Evolutionary conservation across 192 early-diverging fungal species (phyloP).

Genomic region (Mortierella antarctica): DNA sequence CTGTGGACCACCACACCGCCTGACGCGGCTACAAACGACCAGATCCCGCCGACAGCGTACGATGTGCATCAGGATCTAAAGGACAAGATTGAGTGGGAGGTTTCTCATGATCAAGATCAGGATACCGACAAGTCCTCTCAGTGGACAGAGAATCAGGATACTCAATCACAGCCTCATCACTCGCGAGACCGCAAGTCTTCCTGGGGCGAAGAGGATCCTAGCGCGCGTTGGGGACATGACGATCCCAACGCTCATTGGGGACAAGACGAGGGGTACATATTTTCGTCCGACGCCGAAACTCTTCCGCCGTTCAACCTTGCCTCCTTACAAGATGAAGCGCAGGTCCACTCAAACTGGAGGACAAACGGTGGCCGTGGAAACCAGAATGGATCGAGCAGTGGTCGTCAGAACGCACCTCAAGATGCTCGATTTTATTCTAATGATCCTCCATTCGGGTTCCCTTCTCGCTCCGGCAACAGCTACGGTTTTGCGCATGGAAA

Average conservation of each 20-base stretch:
- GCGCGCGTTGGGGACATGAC: constrained; percentile 7
- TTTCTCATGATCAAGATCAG: background rate
- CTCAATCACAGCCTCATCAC: background rate
- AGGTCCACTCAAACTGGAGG: background rate
- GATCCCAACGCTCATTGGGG: background rate
- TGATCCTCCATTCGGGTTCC: constrained; percentile 30
- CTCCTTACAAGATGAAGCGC: constrained; percentile 24
- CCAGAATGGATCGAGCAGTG: background rate
- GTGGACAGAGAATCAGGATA: constrained; percentile 9
- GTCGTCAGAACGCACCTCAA: constrained; percentile 36
- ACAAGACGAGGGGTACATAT: background rate
- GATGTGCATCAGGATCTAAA: constrained; percentile 21
- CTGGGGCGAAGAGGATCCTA: constrained; percentile 43
- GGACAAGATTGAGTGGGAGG: constrained; percentile 44
- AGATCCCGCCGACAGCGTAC: background rate
- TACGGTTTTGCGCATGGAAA: background rate
- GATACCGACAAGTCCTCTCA: constrained; percentile 6
- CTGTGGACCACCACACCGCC: constrained; percentile 48
- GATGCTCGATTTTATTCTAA: constrained; percentile 36
- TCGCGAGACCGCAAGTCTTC: constrained; percentile 20
- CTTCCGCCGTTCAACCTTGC: constrained; percentile 14
- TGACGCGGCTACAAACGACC: constrained; percentile 1
- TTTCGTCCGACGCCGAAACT: background rate
- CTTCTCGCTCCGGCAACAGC: constrained; percentile 4
- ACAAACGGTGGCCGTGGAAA: background rate